Conservation (phyloP, 1,284 basidiomycete genomes). For the Papiliotrema fonsecae region DNA sequence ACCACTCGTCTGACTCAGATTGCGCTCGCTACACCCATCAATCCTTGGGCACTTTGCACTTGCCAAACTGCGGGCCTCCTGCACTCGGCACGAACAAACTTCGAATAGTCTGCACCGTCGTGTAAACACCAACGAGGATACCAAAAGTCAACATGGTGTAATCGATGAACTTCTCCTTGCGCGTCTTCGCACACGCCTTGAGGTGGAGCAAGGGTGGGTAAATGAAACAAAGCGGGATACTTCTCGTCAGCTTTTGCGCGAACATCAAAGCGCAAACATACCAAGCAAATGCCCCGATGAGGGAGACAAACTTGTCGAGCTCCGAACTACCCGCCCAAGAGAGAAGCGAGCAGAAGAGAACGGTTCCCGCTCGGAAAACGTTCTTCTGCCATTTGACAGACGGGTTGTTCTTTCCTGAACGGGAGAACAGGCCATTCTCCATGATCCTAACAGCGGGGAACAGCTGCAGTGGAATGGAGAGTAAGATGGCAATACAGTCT, state of each 20-base stretch:
- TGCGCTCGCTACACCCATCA: neutral
- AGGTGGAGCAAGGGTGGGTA: constrained; percentile 94
- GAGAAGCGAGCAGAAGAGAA: constrained; percentile 68
- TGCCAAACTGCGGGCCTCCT: constrained; percentile 31
- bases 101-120: constrained; percentile 50
- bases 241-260: constrained; percentile 43
- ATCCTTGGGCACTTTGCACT: constrained; percentile 32
- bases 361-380: constrained; percentile 71
- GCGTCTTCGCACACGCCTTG: constrained; percentile 74
- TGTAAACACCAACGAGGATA: constrained; percentile 72
- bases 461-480: constrained; percentile 90
- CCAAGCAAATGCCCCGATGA: constrained; percentile 94
- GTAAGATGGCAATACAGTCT: constrained; percentile 80
- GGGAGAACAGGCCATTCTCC: constrained; percentile 89
- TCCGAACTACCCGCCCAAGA: constrained; percentile 83
- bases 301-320: constrained; percentile 93
- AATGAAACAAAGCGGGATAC: constrained; percentile 88
- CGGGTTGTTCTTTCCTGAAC: constrained; percentile 63
- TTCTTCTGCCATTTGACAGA: constrained; percentile 81
- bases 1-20: no score
- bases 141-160: constrained; percentile 79
- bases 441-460: constrained; percentile 97
- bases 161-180: constrained; percentile 66
- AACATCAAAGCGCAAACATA: constrained; percentile 50
- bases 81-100: constrained; percentile 33